phyloP scores from a whole-genome alignment of 1,284 basidiomycete genomes.

The Moniliophthora roreri region DNA sequence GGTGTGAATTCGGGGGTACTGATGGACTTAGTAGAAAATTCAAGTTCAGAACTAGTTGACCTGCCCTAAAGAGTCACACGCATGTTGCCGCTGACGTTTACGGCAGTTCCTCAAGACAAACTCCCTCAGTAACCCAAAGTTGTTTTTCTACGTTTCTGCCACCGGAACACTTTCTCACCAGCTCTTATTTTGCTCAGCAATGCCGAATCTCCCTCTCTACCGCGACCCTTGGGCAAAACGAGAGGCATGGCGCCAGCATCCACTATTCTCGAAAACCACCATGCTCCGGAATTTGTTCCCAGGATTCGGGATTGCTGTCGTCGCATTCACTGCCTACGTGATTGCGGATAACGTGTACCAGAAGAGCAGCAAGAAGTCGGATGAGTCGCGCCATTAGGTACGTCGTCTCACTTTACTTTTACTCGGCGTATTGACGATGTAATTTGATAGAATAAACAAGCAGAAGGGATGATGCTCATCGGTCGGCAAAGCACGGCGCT shows the following conservation, averaged over 20 bases:
- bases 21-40: constrained; percentile 34
- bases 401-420: not conserved
- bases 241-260: constrained; percentile 91
- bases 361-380: constrained; percentile 31
- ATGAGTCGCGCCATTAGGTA: constrained; percentile 35
- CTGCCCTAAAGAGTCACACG: constrained; percentile 57
- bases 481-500: no score
- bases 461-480: no score
- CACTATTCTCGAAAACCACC: constrained; percentile 81
- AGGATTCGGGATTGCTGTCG: constrained; percentile 88
- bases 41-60: constrained; percentile 47
- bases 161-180: not conserved
- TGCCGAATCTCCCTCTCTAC: constrained; percentile 70
- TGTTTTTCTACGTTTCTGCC: not conserved
- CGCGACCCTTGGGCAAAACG: constrained; percentile 94
- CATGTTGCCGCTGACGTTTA: constrained; percentile 29
- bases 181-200: constrained; percentile 23
- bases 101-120: constrained; percentile 2
- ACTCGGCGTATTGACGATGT: not conserved
- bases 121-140: not conserved
- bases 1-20: constrained; percentile 18
- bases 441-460: no score
- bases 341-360: constrained; percentile 72
- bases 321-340: constrained; percentile 90
- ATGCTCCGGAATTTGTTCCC: constrained; percentile 91